phyloP scores from a whole-genome alignment of 2,329 filamentous ascomycete species.

The Teratosphaeriaceae sp. region DNA sequence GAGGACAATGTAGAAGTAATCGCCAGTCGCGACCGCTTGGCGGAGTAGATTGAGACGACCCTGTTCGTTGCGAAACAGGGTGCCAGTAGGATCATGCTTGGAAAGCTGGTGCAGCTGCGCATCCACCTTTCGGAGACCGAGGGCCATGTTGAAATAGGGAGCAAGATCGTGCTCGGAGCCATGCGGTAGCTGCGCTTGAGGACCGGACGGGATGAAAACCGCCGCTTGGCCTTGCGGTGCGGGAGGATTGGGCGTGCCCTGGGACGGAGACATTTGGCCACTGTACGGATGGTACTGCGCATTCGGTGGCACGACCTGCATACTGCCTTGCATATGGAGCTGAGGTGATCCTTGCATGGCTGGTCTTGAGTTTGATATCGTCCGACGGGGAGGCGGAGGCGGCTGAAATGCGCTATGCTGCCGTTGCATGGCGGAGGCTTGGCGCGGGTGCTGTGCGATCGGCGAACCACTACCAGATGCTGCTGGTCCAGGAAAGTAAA shows the following conservation, averaged over 20 bases:
- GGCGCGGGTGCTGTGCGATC: not conserved
- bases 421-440: not conserved
- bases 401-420: too few relatives aligned
- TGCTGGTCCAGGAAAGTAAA: not conserved
- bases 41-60: constrained; percentile 48
- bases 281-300: too few relatives aligned
- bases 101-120: not conserved
- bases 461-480: not conserved
- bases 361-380: not conserved
- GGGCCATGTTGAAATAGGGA: not conserved
- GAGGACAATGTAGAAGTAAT: constrained; percentile 58
- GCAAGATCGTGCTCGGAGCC: not conserved
- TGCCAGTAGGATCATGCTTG: not conserved
- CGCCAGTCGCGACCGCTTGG: constrained; percentile 49
- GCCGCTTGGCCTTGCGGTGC: not conserved
- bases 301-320: not conserved
- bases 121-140: not conserved
- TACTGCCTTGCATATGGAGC: not conserved
- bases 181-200: not conserved
- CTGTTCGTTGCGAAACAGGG: constrained; percentile 8
- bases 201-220: not conserved
- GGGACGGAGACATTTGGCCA: too few relatives aligned
- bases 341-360: not conserved
- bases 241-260: too few relatives aligned
- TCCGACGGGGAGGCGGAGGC: not conserved